These are phyloP conservation scores for Penicillium turbatum DNA, from an alignment of 495 filamentous ascomycete species.

Conservation along the genomic window DNA sequence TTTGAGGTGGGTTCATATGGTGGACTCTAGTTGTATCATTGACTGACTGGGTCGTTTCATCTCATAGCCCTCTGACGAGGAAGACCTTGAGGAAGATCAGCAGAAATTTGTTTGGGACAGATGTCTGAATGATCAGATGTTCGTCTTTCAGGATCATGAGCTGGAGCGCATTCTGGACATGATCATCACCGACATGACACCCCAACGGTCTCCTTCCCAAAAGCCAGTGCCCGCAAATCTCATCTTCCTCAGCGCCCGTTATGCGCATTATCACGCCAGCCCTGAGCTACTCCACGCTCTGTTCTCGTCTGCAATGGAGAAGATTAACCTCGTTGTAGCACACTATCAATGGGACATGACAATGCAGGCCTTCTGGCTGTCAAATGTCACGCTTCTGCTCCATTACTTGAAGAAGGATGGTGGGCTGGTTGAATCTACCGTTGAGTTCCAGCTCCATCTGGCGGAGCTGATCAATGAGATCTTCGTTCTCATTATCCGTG, in stretches of 20 bases:
- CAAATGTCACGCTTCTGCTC: conserved; percentile 88
- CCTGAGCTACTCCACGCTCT: conserved; percentile 76
- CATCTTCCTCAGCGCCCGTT: conserved; percentile 90
- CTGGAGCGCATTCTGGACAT: conserved; percentile 87
- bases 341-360: conserved; percentile 99
- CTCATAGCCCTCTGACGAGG: conserved; percentile 60
- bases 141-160: conserved; percentile 96
- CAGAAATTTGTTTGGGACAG: conserved; percentile 97
- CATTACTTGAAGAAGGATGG: conserved; percentile 96
- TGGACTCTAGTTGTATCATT: conserved; percentile 7
- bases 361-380: conserved; percentile 97
- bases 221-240: conserved; percentile 98
- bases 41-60: conserved; percentile 3
- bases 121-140: conserved; percentile 98
- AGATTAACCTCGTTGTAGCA: conserved; percentile 94
- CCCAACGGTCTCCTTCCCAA: conserved; percentile 88
- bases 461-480: conserved; percentile 97
- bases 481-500: conserved; percentile 95
- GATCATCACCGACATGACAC: conserved; percentile 97
- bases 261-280: conserved; percentile 94
- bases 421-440: conserved; percentile 74
- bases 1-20: conserved; percentile 63
- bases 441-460: conserved; percentile 87
- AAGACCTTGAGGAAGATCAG: conserved; percentile 78
- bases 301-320: conserved; percentile 83